Percentiles rank a stretch among this genome's conserved stretches.
These are phyloP conservation scores for Cryptococcus amylolentus DNA, from an alignment of 1,284 basidiomycete species.

Conservation along the genomic window DNA sequence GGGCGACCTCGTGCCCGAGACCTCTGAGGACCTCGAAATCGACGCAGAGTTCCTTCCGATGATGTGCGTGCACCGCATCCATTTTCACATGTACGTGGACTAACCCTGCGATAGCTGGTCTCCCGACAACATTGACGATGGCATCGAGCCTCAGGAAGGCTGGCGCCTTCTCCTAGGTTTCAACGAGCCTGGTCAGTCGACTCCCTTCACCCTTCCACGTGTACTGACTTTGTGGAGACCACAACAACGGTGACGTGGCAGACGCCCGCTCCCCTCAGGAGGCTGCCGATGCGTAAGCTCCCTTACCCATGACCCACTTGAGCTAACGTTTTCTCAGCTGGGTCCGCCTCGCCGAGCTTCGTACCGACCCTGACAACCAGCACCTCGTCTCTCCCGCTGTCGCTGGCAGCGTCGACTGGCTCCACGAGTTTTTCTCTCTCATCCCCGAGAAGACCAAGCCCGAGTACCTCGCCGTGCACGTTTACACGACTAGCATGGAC, in stretches of 20 bases:
- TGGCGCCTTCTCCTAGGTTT: constrained; percentile 37
- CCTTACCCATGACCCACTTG: background rate
- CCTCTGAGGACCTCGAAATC: constrained; percentile 27
- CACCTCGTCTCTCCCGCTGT: constrained; percentile 42
- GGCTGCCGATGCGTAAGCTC: constrained; percentile 28
- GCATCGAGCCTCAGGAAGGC: constrained; percentile 23
- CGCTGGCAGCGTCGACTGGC: constrained; percentile 31
- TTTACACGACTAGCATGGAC: constrained; percentile 47
- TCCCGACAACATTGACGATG: constrained; percentile 34
- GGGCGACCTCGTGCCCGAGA: constrained; percentile 26
- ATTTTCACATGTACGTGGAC: background rate
- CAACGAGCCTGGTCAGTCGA: constrained; percentile 42
- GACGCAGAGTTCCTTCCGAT: constrained; percentile 45
- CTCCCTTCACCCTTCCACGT: too few relatives aligned
- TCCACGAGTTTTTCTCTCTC: constrained; percentile 32
- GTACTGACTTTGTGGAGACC: constrained; percentile 22
- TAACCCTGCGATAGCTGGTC: constrained; percentile 30
- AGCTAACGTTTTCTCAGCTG: constrained; percentile 21
- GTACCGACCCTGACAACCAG: constrained; percentile 11
- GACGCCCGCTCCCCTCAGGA: constrained; percentile 16
- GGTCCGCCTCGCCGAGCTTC: constrained; percentile 28
- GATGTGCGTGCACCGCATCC: constrained; percentile 29
- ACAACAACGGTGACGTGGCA: constrained; percentile 30
- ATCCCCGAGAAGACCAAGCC: constrained; percentile 28
- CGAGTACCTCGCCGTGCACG: constrained; percentile 37